Percentiles rank a stretch among this genome's conserved stretches.
Evolutionary conservation across 768 basidiomycete species (phyloP).

Genomic region (Mycena sanguinolenta): DNA sequence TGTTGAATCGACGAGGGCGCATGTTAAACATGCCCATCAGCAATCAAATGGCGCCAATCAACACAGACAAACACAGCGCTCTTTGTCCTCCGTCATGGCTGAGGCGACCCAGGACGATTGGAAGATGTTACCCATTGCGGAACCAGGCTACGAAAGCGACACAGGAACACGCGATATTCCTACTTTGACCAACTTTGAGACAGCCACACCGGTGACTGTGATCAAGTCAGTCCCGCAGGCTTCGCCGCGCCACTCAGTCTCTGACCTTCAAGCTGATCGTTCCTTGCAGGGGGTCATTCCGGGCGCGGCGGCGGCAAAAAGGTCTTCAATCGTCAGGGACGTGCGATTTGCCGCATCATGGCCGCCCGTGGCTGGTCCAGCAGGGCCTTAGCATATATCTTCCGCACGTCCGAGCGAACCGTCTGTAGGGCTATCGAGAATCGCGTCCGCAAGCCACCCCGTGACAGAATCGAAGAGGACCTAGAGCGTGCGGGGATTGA

Average conservation of each 20-base stretch:
- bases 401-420: background rate
- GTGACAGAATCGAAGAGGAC: slow-evolving; percentile 13
- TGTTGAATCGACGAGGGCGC: too few species aligned
- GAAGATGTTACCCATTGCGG: background rate
- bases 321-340: slow-evolving; percentile 4
- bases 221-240: background rate
- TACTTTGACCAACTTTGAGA: slow-evolving; percentile 1
- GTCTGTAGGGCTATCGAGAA: slow-evolving; percentile 1
- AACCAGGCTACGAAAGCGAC: slow-evolving; percentile 21
- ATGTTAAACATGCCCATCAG: too few species aligned
- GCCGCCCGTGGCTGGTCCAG: background rate
- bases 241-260: too few species aligned
- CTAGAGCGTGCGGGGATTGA: background rate
- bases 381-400: background rate
- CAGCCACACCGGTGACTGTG: background rate
- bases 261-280: too few species aligned
- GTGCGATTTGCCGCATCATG: slow-evolving; percentile 16
- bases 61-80: background rate
- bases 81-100: slow-evolving; percentile 5
- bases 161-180: slow-evolving; percentile 11
- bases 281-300: too few species aligned
- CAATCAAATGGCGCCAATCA: background rate
- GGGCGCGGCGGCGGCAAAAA: background rate
- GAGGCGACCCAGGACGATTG: too few species aligned
- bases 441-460: background rate